Evolutionary conservation across 371 early-diverging fungal genomes (phyloP), one percentile per base, ranked within the genome.

Genomic region (Aphelidium insulamus): DNA sequence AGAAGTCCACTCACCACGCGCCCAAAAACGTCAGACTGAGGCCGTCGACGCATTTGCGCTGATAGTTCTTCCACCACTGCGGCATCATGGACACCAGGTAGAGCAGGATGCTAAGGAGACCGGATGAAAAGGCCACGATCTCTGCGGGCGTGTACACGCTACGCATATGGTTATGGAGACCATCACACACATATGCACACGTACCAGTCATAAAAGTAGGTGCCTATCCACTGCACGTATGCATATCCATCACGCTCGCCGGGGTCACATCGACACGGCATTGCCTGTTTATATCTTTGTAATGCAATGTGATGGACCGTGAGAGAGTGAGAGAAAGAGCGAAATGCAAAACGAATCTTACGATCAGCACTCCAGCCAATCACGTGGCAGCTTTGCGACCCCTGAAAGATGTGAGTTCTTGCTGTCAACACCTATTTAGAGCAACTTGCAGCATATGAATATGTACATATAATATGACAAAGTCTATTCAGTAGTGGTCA

Each of bases 81-180:
- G 38, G 38, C 2, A 37, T 10, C n/a, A 37, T 11, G 5, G 38
- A 36, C 5, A 37, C 24, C 11, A 14, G 23, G 35, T 33, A 37
- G 12, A 37, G 38, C 14, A 18, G 12, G 8, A 37, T 15, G 1
- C 37, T 36, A 7, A 37, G 15, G n/a, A 37, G 23, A 10, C 38
- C 38, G n/a, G 24, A 10, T 3, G 15, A 6, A 10, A 37, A 21
- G 18, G 30, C 38, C 17, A 19, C 2, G 3, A 6, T 4, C 16
- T 37, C 22, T n/a, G 5, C 6, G n/a, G 28, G 38, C 9, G 38
- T 37, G 23, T 37, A 37, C 7, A 37, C 20, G 35, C 38, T 8
- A 10, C 1, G 4, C 9, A 24, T 24, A 6, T 24, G 24, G 24
- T 1, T 3, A 12, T 2, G 1, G 7, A 7, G 30, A 14, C 30